Evolutionary conservation across 2,329 filamentous ascomycete species (phyloP).

Genomic region (Colletotrichum sansevieriae): DNA sequence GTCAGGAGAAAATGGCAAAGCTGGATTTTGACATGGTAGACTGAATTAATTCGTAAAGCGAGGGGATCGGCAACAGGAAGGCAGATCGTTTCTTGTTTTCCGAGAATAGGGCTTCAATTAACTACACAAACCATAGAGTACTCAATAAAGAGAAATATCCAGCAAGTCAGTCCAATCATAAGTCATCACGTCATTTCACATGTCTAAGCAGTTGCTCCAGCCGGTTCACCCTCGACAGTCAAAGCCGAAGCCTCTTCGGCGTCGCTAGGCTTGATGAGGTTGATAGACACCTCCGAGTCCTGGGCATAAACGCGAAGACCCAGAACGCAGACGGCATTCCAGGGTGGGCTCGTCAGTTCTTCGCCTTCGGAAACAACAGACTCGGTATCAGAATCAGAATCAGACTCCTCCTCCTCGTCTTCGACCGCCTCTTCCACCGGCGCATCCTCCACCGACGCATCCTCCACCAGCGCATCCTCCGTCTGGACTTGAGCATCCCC

Average conservation of each 20-base stretch:
- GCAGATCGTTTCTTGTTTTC: too few relatives aligned
- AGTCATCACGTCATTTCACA: conserved; percentile 6
- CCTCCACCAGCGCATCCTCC: conserved; percentile 17
- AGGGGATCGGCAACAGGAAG: too few relatives aligned
- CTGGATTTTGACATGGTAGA: conserved; percentile 18
- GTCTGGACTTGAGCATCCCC: conserved; percentile 22
- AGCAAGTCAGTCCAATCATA: not conserved
- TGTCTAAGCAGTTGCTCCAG: conserved; percentile 46
- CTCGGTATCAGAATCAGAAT: conserved; percentile 29
- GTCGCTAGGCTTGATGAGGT: conserved; percentile 50
- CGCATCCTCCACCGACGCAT: conserved; percentile 17
- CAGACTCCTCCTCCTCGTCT: conserved; percentile 23
- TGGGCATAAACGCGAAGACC: conserved; percentile 55
- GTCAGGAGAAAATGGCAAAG: conserved; percentile 22
- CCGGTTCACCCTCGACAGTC: conserved; percentile 47
- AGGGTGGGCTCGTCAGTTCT: conserved; percentile 45
- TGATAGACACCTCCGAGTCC: conserved; percentile 52
- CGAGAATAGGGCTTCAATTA: not conserved
- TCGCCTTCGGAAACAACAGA: conserved; percentile 33
- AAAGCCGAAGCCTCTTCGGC: conserved; percentile 48
- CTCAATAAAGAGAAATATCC: not conserved
- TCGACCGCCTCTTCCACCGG: not conserved
- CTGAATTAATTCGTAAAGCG: not conserved
- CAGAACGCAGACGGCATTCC: conserved; percentile 59
- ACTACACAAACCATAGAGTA: not conserved